These are phyloP conservation scores for Poa annua DNA, from an alignment of 176 grass and related monocot genomes.

Conservation along the genomic window DNA sequence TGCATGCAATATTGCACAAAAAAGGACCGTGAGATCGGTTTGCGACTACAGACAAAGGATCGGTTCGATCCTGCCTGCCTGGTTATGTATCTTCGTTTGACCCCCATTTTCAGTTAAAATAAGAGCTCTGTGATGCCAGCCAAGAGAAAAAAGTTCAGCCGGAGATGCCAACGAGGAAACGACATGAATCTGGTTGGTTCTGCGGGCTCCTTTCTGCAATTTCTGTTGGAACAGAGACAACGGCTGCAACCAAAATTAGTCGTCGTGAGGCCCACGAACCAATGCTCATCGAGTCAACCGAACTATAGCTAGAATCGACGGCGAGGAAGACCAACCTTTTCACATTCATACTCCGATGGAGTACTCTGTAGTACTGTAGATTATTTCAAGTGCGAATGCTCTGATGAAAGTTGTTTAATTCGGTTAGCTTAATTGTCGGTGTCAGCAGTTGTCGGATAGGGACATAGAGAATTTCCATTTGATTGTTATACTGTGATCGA, in stretches of 20 bases:
- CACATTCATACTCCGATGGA: background rate
- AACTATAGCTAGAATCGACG: background rate
- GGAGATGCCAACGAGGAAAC: background rate
- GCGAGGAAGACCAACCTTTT: background rate
- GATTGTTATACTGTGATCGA: background rate
- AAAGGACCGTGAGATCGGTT: background rate
- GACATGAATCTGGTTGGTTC: background rate
- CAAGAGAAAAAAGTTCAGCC: background rate
- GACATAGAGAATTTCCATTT: background rate
- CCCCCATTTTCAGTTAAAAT: background rate
- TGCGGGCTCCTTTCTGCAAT: background rate
- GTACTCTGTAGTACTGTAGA: too few species aligned
- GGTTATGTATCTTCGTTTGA: background rate
- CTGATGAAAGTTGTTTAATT: background rate
- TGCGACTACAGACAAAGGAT: background rate
- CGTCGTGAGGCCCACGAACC: background rate
- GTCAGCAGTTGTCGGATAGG: slow-evolving; percentile 11
- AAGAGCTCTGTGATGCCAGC: too few species aligned
- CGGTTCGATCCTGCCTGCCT: background rate
- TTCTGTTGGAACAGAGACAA: slow-evolving; percentile 6
- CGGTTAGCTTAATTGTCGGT: slow-evolving; percentile 13
- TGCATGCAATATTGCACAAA: background rate
- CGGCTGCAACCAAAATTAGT: background rate
- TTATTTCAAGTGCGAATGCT: slow-evolving; percentile 30
- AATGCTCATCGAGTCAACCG: background rate